Evolutionary conservation across 176 grass and related monocot species (phyloP), one percentile per base, ranked within the genome.

Genomic region (Juncus inflexus): DNA sequence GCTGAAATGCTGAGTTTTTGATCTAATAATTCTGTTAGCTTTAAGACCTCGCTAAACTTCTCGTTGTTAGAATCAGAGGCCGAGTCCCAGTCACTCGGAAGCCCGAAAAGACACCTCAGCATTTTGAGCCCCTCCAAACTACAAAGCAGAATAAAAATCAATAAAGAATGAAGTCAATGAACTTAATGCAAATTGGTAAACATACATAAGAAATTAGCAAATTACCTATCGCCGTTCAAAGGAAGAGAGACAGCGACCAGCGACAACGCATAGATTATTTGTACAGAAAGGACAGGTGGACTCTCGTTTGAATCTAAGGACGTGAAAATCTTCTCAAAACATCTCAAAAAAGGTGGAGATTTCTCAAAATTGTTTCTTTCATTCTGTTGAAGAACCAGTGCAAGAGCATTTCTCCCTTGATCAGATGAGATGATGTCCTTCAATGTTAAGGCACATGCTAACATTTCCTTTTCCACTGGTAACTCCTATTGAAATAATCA

Each of bases 51-150:
- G 37, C 64, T 73, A 15, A 80, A 76, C 70, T 74, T 84, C 42
- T 78, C 80, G 16, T 59, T 65, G 79, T 70, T 80, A 36, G 77
- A 83, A 76, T 80, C 60, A 60, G 70, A 63, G 49, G 61, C 54
- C 47, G 28, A 50, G 81, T 75, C 66, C 54, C 28, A 52, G 75
- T 87, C 83, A 84, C 45, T 60, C 37, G 80, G 73, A 43, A 91
- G 63, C 40, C 88, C 94, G 68, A 89, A 89, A 64, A 97, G 85
- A 81, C 67, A 78, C 78, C 74, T 97, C 67, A 91, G 74, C 79
- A 91, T 84, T 14, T 43, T 53, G 55, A 81, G 52, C 63, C 94
- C 88, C 59, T 86, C 88, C 4, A 75, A 77, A 71, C 94, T 97
- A 68, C 4, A 71, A 64, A 54, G 1, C 55, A 72, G 4, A 67